phyloP scores from a whole-genome alignment of 805 yeast genomes.

The Zygotorulaspora florentina region DNA sequence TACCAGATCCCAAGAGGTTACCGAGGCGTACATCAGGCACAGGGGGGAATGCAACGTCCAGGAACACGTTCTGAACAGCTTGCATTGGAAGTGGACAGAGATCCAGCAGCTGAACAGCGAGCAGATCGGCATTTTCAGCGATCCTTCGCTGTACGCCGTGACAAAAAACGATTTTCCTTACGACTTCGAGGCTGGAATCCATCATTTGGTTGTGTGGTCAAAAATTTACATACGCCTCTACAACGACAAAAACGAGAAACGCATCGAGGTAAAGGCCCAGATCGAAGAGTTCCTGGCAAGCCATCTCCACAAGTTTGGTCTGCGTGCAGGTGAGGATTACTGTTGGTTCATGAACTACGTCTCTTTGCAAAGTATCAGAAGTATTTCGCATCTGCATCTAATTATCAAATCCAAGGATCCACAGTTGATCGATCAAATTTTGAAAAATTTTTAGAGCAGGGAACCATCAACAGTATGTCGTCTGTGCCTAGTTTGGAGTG shows the following conservation, averaged over 20 bases:
- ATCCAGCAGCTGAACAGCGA: slow-evolving; percentile 22
- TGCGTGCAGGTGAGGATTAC: slow-evolving; percentile 33
- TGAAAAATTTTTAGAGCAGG: slow-evolving; percentile 1
- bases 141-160: slow-evolving; percentile 37
- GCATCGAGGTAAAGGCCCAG: slow-evolving; percentile 40
- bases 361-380: slow-evolving; percentile 60
- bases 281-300: slow-evolving; percentile 44
- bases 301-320: slow-evolving; percentile 43
- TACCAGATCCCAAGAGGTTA: slow-evolving; percentile 44
- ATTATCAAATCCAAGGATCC: slow-evolving; percentile 36
- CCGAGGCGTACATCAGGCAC: slow-evolving; percentile 44
- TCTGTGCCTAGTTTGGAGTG: slow-evolving; percentile 17
- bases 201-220: slow-evolving; percentile 66
- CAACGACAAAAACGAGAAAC: slow-evolving; percentile 24
- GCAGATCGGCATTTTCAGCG: slow-evolving; percentile 23
- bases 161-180: slow-evolving; percentile 65
- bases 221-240: slow-evolving; percentile 53
- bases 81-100: slow-evolving; percentile 46
- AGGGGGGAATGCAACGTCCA: slow-evolving; percentile 45
- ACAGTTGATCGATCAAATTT: slow-evolving; percentile 1
- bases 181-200: slow-evolving; percentile 46
- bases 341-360: slow-evolving; percentile 75
- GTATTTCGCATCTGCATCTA: slow-evolving; percentile 69
- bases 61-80: slow-evolving; percentile 46
- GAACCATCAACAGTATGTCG: slow-evolving; percentile 9